Evolutionary conservation across 2,329 filamentous ascomycete species (phyloP).

Genomic region (Chlorencoelia australis): DNA sequence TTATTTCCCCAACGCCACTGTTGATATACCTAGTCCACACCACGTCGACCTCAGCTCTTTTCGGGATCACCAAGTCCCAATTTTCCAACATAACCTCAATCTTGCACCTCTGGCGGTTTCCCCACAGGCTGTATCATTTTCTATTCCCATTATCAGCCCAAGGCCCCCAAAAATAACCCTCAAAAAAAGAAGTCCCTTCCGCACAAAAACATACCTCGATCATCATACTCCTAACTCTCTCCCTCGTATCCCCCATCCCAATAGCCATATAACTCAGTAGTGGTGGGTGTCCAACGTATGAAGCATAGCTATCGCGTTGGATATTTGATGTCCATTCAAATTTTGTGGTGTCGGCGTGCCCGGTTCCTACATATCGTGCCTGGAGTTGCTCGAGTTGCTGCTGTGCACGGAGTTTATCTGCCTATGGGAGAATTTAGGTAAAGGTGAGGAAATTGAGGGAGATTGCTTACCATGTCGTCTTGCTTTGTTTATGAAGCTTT

Average conservation of each 20-base stretch:
- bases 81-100: constrained; percentile 19
- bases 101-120: constrained; percentile 50
- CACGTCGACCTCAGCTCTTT: not conserved
- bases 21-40: no score
- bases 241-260: constrained; percentile 74
- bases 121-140: constrained; percentile 62
- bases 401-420: constrained; percentile 94
- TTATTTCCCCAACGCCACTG: no score
- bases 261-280: constrained; percentile 82
- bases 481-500: not conserved
- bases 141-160: constrained; percentile 27
- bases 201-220: constrained; percentile 50
- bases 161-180: not conserved
- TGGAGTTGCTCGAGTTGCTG: constrained; percentile 97
- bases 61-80: not conserved
- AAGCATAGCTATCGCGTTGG: constrained; percentile 82
- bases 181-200: not conserved
- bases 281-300: constrained; percentile 81
- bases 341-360: constrained; percentile 91
- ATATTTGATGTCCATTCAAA: constrained; percentile 98
- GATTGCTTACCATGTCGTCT: not conserved
- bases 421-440: constrained; percentile 38
- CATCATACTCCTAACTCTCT: constrained; percentile 69
- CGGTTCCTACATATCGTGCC: constrained; percentile 90
- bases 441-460: not conserved